phyloP scores from a whole-genome alignment of 495 filamentous ascomycete species.

The Aspergillus homomorphus region DNA sequence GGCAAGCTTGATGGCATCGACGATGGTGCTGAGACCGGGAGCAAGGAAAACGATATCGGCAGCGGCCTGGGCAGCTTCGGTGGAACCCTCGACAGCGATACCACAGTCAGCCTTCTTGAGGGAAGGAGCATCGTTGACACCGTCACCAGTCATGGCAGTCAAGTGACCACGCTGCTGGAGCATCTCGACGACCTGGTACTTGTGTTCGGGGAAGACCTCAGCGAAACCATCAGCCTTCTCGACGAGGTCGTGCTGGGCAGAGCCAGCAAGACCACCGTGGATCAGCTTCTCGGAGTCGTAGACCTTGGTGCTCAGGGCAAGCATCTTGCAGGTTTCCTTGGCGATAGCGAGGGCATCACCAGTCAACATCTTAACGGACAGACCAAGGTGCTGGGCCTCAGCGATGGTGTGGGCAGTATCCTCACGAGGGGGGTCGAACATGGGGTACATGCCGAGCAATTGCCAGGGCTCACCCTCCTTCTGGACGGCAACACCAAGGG shows the following conservation, averaged over 20 bases:
- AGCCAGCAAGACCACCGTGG: constrained; percentile 69
- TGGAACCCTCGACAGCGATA: constrained; percentile 76
- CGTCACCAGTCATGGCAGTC: constrained; percentile 74
- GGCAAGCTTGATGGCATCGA: constrained; percentile 74
- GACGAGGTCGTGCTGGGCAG: constrained; percentile 70
- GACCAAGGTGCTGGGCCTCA: constrained; percentile 72
- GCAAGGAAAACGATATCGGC: constrained; percentile 80
- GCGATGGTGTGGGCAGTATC: constrained; percentile 75
- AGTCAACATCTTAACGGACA: constrained; percentile 76
- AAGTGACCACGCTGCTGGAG: constrained; percentile 70
- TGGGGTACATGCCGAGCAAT: constrained; percentile 70
- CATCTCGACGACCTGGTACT: constrained; percentile 77
- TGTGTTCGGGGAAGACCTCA: constrained; percentile 75
- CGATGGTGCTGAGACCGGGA: constrained; percentile 71
- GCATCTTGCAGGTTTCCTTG: constrained; percentile 79
- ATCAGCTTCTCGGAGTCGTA: constrained; percentile 75
- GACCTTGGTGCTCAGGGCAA: constrained; percentile 73
- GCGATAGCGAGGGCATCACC: constrained; percentile 77
- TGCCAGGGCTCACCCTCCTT: constrained; percentile 66
- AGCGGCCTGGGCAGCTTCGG: constrained; percentile 72
- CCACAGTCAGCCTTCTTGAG: constrained; percentile 73
- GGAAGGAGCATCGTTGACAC: constrained; percentile 71
- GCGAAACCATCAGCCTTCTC: constrained; percentile 76
- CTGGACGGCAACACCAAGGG: constrained; percentile 70
- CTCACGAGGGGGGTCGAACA: constrained; percentile 77